Evolutionary conservation across 257 asterid genomes (phyloP).

Genomic region (Marsdenia floribunda): DNA sequence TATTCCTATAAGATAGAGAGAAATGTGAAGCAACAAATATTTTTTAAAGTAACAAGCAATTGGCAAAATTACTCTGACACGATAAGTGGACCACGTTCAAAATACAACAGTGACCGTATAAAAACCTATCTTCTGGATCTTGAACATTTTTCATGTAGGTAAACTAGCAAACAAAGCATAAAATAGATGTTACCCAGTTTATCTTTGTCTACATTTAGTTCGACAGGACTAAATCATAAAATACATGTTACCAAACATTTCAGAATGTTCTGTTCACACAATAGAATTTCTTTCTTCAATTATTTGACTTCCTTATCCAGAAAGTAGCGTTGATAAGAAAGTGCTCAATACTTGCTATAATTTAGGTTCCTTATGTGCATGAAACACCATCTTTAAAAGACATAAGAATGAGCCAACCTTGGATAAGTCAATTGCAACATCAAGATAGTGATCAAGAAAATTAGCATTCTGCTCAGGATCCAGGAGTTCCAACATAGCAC

Average conservation of each 20-base stretch:
- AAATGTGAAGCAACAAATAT: not conserved
- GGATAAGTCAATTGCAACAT: conserved; percentile 92
- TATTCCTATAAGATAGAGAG: not conserved
- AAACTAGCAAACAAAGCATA: not conserved
- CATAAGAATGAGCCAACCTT: conserved; percentile 46
- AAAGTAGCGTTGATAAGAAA: not conserved
- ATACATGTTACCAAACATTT: not conserved
- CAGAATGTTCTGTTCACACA: not conserved
- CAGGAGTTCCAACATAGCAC: conserved; percentile 99
- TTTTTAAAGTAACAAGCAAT: not conserved
- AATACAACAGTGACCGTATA: not conserved
- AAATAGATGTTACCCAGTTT: not conserved
- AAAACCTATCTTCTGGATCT: not conserved
- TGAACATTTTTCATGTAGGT: not conserved
- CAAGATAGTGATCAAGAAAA: conserved; percentile 98
- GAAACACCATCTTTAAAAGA: not conserved
- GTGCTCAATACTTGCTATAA: not conserved
- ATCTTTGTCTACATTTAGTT: not conserved
- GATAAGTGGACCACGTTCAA: not conserved
- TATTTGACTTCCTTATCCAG: not conserved
- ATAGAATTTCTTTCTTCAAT: not conserved
- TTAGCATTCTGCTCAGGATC: conserved; percentile 99
- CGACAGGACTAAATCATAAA: not conserved
- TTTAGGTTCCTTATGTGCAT: not conserved
- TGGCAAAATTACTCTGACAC: not conserved